phyloP scores from a whole-genome alignment of 305 asterid species.

The Fraxinus sp. region DNA sequence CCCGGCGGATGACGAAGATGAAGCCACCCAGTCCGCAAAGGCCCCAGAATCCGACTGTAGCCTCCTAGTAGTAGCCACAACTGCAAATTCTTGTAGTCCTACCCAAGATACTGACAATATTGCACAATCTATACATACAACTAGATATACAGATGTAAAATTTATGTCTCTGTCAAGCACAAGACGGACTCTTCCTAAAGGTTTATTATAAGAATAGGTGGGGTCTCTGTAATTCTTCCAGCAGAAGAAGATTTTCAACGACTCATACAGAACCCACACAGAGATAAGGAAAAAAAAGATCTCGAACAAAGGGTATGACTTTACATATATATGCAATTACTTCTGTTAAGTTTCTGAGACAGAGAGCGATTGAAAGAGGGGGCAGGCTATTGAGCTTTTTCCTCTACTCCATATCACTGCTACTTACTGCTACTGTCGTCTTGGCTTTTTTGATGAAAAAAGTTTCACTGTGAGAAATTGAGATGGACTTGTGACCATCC shows the following conservation, averaged over 20 bases:
- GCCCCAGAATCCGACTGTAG: conserved; percentile 64
- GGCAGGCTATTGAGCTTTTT: conserved; percentile 1
- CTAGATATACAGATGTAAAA: conserved; percentile 7
- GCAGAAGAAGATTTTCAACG: conserved; percentile 35
- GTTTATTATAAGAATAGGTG: conserved; percentile 26
- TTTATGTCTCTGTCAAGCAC: conserved; percentile 22
- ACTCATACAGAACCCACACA: conserved; percentile 9
- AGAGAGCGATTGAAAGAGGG: background rate
- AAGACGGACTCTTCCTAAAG: conserved; percentile 8
- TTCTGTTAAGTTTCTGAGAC: conserved; percentile 9
- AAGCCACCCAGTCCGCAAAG: conserved; percentile 74
- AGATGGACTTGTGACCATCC: conserved; percentile 38
- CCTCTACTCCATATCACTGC: conserved; percentile 26
- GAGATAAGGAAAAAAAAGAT: background rate
- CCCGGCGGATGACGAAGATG: conserved; percentile 54
- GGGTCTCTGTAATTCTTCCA: conserved; percentile 48
- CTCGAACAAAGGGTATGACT: background rate
- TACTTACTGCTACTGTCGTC: conserved; percentile 33
- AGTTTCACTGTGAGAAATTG: conserved; percentile 35
- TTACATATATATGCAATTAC: conserved; percentile 13
- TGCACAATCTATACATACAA: background rate
- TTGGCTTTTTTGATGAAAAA: conserved; percentile 41
- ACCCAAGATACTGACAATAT: background rate
- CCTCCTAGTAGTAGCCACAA: conserved; percentile 72
- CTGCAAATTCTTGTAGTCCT: conserved; percentile 29